Conservation (phyloP, 495 filamentous ascomycete genomes). For the Oidiodendron maius region DNA sequence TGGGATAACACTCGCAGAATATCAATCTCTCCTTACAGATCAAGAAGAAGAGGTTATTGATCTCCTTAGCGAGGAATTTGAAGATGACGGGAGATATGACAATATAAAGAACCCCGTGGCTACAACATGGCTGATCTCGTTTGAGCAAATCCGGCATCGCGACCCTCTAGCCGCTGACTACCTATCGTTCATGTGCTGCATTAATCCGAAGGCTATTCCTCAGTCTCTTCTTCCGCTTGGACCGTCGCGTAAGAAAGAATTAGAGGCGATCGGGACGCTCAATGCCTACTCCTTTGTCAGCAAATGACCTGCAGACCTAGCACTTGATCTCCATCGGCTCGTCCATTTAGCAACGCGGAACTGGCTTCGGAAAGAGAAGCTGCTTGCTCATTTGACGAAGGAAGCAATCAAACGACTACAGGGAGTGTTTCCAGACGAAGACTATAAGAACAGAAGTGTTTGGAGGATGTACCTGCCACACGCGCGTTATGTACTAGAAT, state of each 20-base stretch:
- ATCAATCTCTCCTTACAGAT: slow-evolving; percentile 3
- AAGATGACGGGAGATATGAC: slow-evolving; percentile 8
- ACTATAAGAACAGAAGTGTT: slow-evolving; percentile 5
- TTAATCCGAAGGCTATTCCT: no score
- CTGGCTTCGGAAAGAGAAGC: slow-evolving; percentile 9
- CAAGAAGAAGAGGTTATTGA: no score
- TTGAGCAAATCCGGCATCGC: no score
- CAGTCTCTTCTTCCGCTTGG: no score
- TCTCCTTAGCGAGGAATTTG: no score
- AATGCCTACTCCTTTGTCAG: no score
- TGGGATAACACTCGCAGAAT: slow-evolving; percentile 2
- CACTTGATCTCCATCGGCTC: slow-evolving; percentile 14
- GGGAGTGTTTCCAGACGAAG: slow-evolving; percentile 10
- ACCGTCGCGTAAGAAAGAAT: no score
- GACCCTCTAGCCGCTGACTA: no score
- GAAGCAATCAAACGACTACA: slow-evolving; percentile 7
- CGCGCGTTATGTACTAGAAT: slow-evolving; percentile 6
- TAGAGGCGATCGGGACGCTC: no score
- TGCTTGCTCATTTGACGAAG: slow-evolving; percentile 7
- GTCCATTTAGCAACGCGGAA: slow-evolving; percentile 11
- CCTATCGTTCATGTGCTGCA: no score
- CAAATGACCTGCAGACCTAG: neutral
- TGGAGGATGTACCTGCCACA: slow-evolving; percentile 11
- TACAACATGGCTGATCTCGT: slow-evolving; percentile 9
- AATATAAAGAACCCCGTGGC: slow-evolving; percentile 8